Base-by-base conservation (phyloP, 2,329 filamentous ascomycete genomes). In the Chrysosporium queenslandicum region DNA sequence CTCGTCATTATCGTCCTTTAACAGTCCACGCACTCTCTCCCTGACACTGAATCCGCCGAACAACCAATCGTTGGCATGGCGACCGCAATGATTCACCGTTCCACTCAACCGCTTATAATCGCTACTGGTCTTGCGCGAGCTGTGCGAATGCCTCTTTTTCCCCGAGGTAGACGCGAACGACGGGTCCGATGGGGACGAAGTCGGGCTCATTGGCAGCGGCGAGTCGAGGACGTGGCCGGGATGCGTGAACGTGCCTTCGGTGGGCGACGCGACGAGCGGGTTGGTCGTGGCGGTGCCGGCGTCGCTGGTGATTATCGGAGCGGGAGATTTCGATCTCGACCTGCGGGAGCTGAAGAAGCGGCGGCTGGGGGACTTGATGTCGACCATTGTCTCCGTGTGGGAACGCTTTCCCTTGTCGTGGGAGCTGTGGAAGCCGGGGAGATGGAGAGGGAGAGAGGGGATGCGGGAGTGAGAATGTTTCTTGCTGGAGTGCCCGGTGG, bases 21-120 rank as follows among this genome's bases (percentile, higher is more conserved):
- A 61, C n/a, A 71, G 37, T 54, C 64, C 66, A 30, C 68, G 66
- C 18, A 71, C 62, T 36, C 67, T 71, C 30, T 73, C 70, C 3
- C 68, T 67, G 3, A 77, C 61, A 57, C 71, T 74, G 59, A 75
- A 72, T 1, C 72, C 71, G 18, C 69, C 68, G 53, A 77, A 77
- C 4, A 77, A 64, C 74, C 74, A 77, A 50, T 76, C 71, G 51
- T 77, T 76, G 16, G 68, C 70, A 60, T 77, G 74, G 7, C 74
- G 69, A 12, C 74, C 74, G 50, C 65, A 73, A 53, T 76, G 68
- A 46, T 67, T 69, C 39, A 72, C 60, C 0, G 69, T 72, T 16
- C 66, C 65, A 45, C 60, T 69, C 48, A 68, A 67, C 54, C 69
- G 66, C 47, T 65, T 67, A 48, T 69, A 64, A 46, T 69, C 65